These are phyloP conservation scores for Peterozyma xylosa DNA, from an alignment of 805 yeast genomes.

Conservation along the genomic window DNA sequence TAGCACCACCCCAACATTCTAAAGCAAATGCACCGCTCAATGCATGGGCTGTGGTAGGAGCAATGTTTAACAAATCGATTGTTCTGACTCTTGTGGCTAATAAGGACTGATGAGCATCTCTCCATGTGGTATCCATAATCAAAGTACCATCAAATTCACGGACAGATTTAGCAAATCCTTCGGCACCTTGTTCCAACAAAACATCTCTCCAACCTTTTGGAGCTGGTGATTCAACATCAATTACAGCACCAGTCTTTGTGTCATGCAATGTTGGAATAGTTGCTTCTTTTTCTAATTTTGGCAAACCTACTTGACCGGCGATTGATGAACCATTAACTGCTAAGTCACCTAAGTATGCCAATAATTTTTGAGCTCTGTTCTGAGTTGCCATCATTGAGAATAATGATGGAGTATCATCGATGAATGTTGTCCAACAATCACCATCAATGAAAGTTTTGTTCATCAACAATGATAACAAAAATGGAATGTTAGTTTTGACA, in stretches of 20 bases:
- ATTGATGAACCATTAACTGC: constrained; percentile 95
- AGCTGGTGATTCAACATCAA: constrained; percentile 47
- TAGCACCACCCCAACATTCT: constrained; percentile 99
- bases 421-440: constrained; percentile 96
- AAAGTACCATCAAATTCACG: constrained; percentile 79
- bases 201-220: constrained; percentile 90
- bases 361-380: constrained; percentile 92
- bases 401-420: constrained; percentile 94
- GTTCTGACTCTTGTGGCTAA: constrained; percentile 97
- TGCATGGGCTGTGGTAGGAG: constrained; percentile 90
- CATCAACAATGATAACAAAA: constrained; percentile 84
- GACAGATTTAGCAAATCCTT: constrained; percentile 80
- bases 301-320: constrained; percentile 91
- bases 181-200: constrained; percentile 80
- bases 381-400: constrained; percentile 93
- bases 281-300: constrained; percentile 74
- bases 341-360: constrained; percentile 86
- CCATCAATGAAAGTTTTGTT: constrained; percentile 82
- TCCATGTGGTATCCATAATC: constrained; percentile 98
- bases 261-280: constrained; percentile 68
- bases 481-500: constrained; percentile 97
- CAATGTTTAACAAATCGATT: constrained; percentile 82
- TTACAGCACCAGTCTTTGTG: constrained; percentile 44
- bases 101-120: constrained; percentile 98
- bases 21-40: constrained; percentile 85